Conservation (phyloP, 176 grass and related monocot species). For the Elymus sibiricus region DNA sequence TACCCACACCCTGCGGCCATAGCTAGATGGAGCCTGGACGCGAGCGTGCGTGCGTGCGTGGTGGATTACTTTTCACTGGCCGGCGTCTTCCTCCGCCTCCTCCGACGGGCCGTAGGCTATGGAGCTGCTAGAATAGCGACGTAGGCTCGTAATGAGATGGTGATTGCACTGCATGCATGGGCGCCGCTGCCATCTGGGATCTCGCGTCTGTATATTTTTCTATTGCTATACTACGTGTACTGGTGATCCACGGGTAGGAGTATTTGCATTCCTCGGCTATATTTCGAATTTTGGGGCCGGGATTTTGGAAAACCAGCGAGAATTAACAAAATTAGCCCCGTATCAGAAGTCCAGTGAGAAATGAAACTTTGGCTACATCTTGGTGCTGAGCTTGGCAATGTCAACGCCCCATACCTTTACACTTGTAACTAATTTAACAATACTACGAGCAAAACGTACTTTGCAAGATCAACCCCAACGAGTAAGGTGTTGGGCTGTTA, state of each 20-base stretch:
- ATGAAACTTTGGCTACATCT: background rate
- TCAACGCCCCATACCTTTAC: too few species aligned
- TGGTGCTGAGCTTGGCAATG: too few species aligned
- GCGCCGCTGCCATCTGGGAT: slow-evolving; percentile 3
- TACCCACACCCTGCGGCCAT: background rate
- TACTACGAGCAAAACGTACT: too few species aligned
- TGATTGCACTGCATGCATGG: slow-evolving; percentile 22
- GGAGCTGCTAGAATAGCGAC: background rate
- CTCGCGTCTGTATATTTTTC: background rate
- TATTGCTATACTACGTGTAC: background rate
- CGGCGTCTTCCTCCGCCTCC: background rate
- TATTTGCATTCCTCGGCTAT: background rate
- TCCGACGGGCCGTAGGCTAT: background rate
- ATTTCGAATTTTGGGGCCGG: background rate
- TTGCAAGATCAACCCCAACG: too few species aligned
- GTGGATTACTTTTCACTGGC: background rate
- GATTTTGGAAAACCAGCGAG: too few species aligned
- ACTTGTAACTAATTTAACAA: too few species aligned
- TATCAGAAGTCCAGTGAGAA: background rate
- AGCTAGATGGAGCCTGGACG: background rate
- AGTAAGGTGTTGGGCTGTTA: too few species aligned
- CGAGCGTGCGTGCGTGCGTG: background rate
- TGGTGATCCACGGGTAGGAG: background rate
- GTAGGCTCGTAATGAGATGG: slow-evolving; percentile 24
- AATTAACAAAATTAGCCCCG: background rate